These are phyloP conservation scores for Hordeum marinum DNA, from an alignment of 176 grass and related monocot genomes.

Conservation along the genomic window DNA sequence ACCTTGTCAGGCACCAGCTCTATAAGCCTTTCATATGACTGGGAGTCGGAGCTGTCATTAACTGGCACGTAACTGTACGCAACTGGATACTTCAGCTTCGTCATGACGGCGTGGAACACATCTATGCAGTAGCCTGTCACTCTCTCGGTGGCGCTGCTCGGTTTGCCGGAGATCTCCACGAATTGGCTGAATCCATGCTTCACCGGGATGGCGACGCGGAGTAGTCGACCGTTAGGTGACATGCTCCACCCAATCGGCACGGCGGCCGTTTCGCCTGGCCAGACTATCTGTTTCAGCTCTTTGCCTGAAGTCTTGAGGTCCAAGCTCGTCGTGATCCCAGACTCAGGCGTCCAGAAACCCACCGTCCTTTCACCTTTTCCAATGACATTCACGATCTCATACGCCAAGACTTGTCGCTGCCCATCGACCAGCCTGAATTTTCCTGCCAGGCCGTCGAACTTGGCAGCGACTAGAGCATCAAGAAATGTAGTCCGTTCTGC, in stretches of 20 bases:
- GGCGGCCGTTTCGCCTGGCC: constrained; percentile 31
- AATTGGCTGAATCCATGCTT: constrained; percentile 63
- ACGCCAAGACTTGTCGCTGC: constrained; percentile 41
- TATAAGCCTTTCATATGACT: constrained; percentile 42
- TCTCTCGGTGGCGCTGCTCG: background rate
- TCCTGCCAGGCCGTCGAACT: constrained; percentile 55
- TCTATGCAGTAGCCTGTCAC: constrained; percentile 68
- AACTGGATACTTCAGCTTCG: constrained; percentile 38
- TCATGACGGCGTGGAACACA: constrained; percentile 52
- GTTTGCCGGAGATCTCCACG: constrained; percentile 20
- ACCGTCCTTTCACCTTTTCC: constrained; percentile 40
- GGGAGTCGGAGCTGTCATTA: background rate
- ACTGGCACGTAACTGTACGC: constrained; percentile 16
- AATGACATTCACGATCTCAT: constrained; percentile 65
- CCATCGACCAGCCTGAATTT: constrained; percentile 50
- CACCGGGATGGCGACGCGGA: constrained; percentile 52
- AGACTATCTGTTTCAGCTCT: constrained; percentile 39
- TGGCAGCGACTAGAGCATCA: constrained; percentile 19
- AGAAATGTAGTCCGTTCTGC: constrained; percentile 15
- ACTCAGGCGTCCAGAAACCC: constrained; percentile 55
- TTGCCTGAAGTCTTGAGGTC: background rate
- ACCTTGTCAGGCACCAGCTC: constrained; percentile 28
- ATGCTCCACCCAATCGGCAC: constrained; percentile 57
- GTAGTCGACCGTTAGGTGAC: constrained; percentile 27
- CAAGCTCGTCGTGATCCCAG: constrained; percentile 16